Percentiles rank a stretch among this genome's conserved stretches.
Conservation (phyloP, 352 stramenopile genomes). For the Lagenidium sp. region DNA sequence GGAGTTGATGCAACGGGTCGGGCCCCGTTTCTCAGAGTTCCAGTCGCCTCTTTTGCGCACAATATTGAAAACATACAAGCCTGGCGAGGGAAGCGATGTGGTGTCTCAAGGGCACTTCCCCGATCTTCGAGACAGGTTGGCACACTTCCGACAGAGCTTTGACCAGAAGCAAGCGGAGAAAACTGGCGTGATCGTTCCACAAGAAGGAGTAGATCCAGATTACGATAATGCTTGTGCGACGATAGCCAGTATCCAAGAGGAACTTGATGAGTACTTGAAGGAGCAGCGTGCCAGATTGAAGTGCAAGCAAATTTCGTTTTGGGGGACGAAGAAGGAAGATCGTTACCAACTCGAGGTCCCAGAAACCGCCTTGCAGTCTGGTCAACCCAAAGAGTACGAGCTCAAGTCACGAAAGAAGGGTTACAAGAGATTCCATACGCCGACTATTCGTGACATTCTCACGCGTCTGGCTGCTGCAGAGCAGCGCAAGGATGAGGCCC, state of each 20-base stretch:
- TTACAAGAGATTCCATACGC: constrained; percentile 89
- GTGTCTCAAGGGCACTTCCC: constrained; percentile 89
- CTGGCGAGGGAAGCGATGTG: not conserved
- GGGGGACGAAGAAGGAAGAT: constrained; percentile 92
- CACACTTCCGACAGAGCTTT: constrained; percentile 97
- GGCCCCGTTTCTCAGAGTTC: constrained; percentile 49
- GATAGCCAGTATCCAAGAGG: constrained; percentile 78
- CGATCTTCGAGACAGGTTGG: constrained; percentile 87
- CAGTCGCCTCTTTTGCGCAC: constrained; percentile 41
- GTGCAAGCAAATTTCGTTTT: constrained; percentile 89
- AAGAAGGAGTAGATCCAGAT: constrained; percentile 89
- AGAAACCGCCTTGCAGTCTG: constrained; percentile 52
- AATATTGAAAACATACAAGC: constrained; percentile 34
- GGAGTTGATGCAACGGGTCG: constrained; percentile 79
- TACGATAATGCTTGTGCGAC: constrained; percentile 90
- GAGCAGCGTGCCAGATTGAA: constrained; percentile 65
- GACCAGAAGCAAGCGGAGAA: constrained; percentile 90
- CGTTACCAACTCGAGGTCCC: constrained; percentile 92
- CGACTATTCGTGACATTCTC: constrained; percentile 76
- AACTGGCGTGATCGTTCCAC: constrained; percentile 89
- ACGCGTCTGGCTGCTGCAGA: constrained; percentile 69
- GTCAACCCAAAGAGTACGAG: constrained; percentile 92
- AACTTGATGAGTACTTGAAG: constrained; percentile 90
- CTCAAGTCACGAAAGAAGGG: constrained; percentile 93
- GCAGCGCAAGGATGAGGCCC: constrained; percentile 61